These are phyloP conservation scores for Tetrapisispora fleetii DNA, from an alignment of 805 yeast genomes.

Conservation along the genomic window DNA sequence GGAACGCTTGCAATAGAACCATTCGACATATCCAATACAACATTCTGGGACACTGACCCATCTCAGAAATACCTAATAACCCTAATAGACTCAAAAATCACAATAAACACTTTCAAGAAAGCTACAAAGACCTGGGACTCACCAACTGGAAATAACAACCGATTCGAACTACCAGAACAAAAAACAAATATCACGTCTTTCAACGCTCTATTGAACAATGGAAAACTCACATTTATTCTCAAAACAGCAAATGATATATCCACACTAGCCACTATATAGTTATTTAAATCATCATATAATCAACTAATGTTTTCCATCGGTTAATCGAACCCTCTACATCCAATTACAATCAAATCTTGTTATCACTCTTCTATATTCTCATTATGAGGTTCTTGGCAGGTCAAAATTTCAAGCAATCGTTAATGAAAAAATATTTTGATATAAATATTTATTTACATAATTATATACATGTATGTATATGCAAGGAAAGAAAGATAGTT, in stretches of 20 bases:
- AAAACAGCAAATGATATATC: background rate
- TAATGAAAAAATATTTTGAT: too few species aligned
- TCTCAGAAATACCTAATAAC: slow-evolving; percentile 6
- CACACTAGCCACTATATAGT: background rate
- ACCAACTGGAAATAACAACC: background rate
- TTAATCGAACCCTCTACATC: too few species aligned
- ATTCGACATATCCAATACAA: background rate
- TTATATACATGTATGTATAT: too few species aligned
- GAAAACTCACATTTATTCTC: background rate
- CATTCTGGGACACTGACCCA: slow-evolving; percentile 9
- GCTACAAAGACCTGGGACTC: slow-evolving; percentile 1
- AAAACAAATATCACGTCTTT: background rate
- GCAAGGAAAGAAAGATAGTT: too few species aligned
- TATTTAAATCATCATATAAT: background rate
- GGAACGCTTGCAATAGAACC: slow-evolving; percentile 16
- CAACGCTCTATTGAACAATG: background rate
- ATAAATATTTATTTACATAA: too few species aligned
- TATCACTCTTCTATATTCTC: too few species aligned
- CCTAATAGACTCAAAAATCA: background rate
- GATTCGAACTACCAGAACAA: background rate
- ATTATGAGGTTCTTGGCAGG: too few species aligned
- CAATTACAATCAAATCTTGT: too few species aligned
- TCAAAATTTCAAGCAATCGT: too few species aligned
- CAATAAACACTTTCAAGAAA: slow-evolving; percentile 1
- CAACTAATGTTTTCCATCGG: background rate